phyloP scores from a whole-genome alignment of 1,139 yeast species.

The Pneumocystis canis region DNA sequence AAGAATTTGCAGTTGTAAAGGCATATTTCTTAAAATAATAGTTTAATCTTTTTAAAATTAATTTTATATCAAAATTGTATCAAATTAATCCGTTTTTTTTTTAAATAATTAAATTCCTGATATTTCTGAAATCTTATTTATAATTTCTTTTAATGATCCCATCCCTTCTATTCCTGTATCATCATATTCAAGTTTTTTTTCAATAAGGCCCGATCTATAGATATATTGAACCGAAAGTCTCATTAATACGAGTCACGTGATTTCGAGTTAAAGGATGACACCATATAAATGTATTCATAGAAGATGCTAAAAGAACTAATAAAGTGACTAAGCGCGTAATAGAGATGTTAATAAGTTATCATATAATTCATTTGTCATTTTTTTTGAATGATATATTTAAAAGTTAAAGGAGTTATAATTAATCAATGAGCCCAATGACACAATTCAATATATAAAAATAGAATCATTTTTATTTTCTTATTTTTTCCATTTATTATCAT shows the following conservation, averaged over 20 bases:
- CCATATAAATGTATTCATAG: constrained; percentile 94
- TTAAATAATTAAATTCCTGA: too few relatives aligned
- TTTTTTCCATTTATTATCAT: constrained; percentile 67
- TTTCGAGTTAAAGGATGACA: constrained; percentile 84
- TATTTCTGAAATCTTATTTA: neutral
- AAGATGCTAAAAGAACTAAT: constrained; percentile 75
- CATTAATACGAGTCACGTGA: too few relatives aligned
- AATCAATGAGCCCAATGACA: constrained; percentile 93
- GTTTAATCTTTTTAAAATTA: neutral
- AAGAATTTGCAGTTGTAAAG: neutral
- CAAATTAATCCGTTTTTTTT: neutral
- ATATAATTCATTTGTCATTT: constrained; percentile 77
- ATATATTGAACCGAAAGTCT: too few relatives aligned
- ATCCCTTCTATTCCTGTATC: constrained; percentile 97
- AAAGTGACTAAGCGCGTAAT: constrained; percentile 63
- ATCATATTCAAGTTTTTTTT: constrained; percentile 84
- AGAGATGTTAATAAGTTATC: constrained; percentile 47
- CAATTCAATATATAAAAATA: constrained; percentile 73
- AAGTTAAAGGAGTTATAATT: constrained; percentile 83
- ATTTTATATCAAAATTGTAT: neutral
- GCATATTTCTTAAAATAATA: neutral
- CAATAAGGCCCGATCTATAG: constrained; percentile 80
- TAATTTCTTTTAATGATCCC: constrained; percentile 40
- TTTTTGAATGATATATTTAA: constrained; percentile 82
- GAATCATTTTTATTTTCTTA: too few relatives aligned